These are phyloP conservation scores for Alisma plantagoaquatica DNA, from an alignment of 106 monocot genomes.

Conservation along the genomic window DNA sequence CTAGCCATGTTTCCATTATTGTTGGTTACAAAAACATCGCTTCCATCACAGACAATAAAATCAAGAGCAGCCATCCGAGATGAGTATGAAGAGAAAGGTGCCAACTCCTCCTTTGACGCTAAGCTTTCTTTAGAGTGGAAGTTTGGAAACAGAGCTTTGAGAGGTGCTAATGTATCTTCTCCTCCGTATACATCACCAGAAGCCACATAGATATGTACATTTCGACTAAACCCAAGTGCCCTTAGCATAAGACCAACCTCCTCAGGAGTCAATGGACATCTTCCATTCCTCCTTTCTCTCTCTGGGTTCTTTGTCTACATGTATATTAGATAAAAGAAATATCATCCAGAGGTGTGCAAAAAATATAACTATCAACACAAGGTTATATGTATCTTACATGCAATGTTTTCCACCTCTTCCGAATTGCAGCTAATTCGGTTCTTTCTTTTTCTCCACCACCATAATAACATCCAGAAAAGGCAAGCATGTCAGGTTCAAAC, in stretches of 20 bases:
- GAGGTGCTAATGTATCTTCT: slow-evolving; percentile 59
- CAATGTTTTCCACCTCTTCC: slow-evolving; percentile 19
- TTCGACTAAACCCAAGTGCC: slow-evolving; percentile 56
- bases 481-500: slow-evolving; percentile 29
- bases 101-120: slow-evolving; percentile 54
- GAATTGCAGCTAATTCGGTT: slow-evolving; percentile 18
- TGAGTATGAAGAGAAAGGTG: slow-evolving; percentile 53
- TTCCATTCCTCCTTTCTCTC: slow-evolving; percentile 68
- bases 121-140: slow-evolving; percentile 66
- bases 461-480: slow-evolving; percentile 29
- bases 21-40: slow-evolving; percentile 82
- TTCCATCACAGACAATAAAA: slow-evolving; percentile 78
- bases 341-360: background rate
- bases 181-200: slow-evolving; percentile 87
- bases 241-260: slow-evolving; percentile 80
- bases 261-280: slow-evolving; percentile 71
- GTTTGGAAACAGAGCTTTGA: slow-evolving; percentile 75
- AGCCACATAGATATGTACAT: slow-evolving; percentile 73
- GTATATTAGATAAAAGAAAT: background rate
- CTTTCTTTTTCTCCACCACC: slow-evolving; percentile 23
- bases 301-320: slow-evolving; percentile 57
- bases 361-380: background rate
- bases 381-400: slow-evolving; percentile 31
- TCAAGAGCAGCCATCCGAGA: slow-evolving; percentile 93
- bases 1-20: slow-evolving; percentile 95